Conservation (phyloP, 148 eudicot species). For the Rhododendron ovatum region DNA sequence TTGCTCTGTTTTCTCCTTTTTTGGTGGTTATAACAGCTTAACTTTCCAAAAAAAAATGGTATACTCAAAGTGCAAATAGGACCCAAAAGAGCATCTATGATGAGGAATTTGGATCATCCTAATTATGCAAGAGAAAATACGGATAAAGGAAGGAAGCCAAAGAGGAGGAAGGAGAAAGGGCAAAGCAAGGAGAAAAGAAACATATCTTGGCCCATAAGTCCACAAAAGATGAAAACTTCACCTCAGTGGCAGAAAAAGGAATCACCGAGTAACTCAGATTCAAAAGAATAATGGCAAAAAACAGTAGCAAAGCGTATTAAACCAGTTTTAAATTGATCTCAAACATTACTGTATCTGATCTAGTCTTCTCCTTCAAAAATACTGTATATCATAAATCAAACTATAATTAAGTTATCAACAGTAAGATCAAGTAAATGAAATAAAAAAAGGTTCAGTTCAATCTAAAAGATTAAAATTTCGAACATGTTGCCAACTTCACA, state of each 20-base stretch:
- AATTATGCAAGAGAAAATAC: neutral
- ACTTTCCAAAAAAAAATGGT: no score
- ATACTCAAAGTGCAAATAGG: neutral
- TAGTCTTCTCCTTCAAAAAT: neutral
- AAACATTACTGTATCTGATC: neutral
- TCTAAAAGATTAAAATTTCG: no score
- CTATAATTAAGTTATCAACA: neutral
- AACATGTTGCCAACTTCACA: neutral
- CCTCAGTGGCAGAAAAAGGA: neutral
- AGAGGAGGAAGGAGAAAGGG: neutral
- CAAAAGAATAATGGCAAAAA: neutral
- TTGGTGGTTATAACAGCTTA: no score
- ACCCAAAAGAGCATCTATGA: neutral
- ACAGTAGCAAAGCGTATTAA: neutral
- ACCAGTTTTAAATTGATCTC: neutral
- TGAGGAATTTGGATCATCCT: neutral
- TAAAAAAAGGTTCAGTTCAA: neutral
- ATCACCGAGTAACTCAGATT: neutral
- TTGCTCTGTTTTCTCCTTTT: no score
- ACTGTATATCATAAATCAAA: neutral
- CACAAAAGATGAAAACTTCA: neutral
- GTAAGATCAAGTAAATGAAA: neutral
- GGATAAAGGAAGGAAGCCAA: neutral
- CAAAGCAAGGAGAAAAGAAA: neutral
- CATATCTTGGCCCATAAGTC: neutral